Evolutionary conservation across 2,329 filamentous ascomycete genomes (phyloP), one percentile per base, ranked within the genome.

Genomic region (Trichoderma lentiforme): DNA sequence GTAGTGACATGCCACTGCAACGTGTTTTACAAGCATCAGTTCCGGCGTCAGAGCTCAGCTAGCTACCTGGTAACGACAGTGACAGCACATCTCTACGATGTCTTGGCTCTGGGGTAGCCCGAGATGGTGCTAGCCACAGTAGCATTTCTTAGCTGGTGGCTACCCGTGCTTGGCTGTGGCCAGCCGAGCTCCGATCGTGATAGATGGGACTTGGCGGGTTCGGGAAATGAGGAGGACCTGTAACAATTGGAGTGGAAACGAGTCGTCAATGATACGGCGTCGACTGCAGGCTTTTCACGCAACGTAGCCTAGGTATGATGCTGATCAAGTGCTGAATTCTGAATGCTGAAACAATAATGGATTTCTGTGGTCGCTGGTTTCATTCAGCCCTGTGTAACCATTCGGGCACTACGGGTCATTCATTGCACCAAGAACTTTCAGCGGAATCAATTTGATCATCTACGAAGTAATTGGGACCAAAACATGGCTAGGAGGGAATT

Each of bases 141-240:
- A 53, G 47, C 47, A 24, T 21, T 6, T 53, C 1, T 21, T 53
- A 24, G 57, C 18, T 18, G 30, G 30, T 21, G 24, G 61, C 24
- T 24, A n/a, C 18, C 7, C 24, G 24, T 58, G 34, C 61, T 47
- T 21, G 34, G 53, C n/a, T 43, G 34, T 32, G 4, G 11, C 18
- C 21, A 24, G 34, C 65, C 53, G 65, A 47, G 53, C n/a, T 60
- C 65, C 65, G 65, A 68, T 58, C 53, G 65, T 47, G 34, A 68
- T 11, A 3, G 15, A 18, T 43, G 14, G 11, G 24, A 43, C 26
- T 43, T 57, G 30, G 47, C 7, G 15, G 18, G 4, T 30, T 60
- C 18, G 53, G 53, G 14, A 60, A 6, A 12, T 34, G 32, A 34
- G 12, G 8, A 32, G 6, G 47, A 12, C 43, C n/a, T 24, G n/a